phyloP scores from a whole-genome alignment of 495 filamentous ascomycete species.

The Neurospora sp. region DNA sequence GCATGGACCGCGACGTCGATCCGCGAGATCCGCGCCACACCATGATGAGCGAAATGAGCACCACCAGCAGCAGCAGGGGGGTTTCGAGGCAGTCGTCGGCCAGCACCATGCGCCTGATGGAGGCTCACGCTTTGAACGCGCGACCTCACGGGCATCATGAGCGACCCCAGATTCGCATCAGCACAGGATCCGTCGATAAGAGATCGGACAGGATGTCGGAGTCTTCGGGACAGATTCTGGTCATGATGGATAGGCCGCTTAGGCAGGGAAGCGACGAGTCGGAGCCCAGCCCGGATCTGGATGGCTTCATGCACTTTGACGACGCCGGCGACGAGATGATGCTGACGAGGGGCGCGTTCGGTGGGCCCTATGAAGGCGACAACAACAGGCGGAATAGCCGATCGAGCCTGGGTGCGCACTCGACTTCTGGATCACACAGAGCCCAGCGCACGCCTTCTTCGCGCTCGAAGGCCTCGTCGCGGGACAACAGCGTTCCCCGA shows the following conservation, averaged over 20 bases:
- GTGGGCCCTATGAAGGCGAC: not conserved
- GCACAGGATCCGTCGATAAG: slow-evolving; percentile 1
- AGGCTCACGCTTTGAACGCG: slow-evolving; percentile 7
- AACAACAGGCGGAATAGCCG: slow-evolving; percentile 5
- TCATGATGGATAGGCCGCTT: slow-evolving; percentile 14
- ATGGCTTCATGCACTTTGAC: slow-evolving; percentile 29
- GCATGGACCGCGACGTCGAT: slow-evolving; percentile 7
- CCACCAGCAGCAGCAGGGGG: slow-evolving; percentile 9
- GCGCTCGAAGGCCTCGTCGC: not conserved
- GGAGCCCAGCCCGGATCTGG: slow-evolving; percentile 30
- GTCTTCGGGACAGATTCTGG: slow-evolving; percentile 18
- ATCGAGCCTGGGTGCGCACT: slow-evolving; percentile 8
- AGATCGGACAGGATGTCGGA: not conserved
- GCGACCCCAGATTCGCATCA: slow-evolving; percentile 1
- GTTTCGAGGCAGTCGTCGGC: slow-evolving; percentile 21
- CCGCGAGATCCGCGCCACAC: slow-evolving; percentile 7
- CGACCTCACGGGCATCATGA: slow-evolving; percentile 14
- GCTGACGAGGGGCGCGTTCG: slow-evolving; percentile 3
- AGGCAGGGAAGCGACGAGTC: slow-evolving; percentile 16
- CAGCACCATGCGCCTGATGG: slow-evolving; percentile 19
- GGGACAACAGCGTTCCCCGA: slow-evolving; percentile 2
- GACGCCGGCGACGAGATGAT: slow-evolving; percentile 18
- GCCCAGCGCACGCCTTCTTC: not conserved
- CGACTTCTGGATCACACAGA: slow-evolving; percentile 2
- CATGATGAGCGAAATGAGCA: slow-evolving; percentile 18